Evolutionary conservation across 176 grass and related monocot genomes (phyloP).

Genomic region (Eremochloa ophiuroides): DNA sequence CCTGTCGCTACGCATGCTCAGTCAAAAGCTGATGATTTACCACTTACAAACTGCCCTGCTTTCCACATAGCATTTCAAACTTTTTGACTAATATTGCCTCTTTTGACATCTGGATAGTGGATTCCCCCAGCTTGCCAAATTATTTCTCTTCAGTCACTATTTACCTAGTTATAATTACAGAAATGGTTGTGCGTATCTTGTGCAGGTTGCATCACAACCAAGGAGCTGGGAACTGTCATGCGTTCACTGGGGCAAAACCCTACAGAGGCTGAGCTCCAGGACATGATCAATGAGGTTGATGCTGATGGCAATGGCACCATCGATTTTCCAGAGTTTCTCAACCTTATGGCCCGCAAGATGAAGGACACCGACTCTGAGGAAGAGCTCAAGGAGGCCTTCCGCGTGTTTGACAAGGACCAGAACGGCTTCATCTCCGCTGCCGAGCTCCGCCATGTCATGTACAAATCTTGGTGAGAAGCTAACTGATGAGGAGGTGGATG

Average conservation of each 20-base stretch:
- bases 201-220: constrained; percentile 93
- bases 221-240: constrained; percentile 94
- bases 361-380: constrained; percentile 94
- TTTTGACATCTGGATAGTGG: background rate
- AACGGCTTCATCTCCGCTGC: constrained; percentile 91
- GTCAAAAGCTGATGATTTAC: background rate
- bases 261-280: constrained; percentile 88
- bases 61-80: background rate
- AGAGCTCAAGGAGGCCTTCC: constrained; percentile 92
- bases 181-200: background rate
- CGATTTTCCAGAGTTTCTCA: constrained; percentile 88
- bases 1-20: background rate
- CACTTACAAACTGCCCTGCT: background rate
- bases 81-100: background rate
- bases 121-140: background rate
- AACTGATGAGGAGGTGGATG: constrained; percentile 80
- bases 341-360: constrained; percentile 95
- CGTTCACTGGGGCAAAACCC: constrained; percentile 88
- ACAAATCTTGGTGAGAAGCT: constrained; percentile 91
- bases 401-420: constrained; percentile 94
- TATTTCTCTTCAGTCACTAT: background rate
- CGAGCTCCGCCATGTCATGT: constrained; percentile 89
- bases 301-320: constrained; percentile 88
- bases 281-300: constrained; percentile 96
- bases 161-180: background rate